Conservation (phyloP, 257 asterid genomes). For the Przewalskia tangutica region DNA sequence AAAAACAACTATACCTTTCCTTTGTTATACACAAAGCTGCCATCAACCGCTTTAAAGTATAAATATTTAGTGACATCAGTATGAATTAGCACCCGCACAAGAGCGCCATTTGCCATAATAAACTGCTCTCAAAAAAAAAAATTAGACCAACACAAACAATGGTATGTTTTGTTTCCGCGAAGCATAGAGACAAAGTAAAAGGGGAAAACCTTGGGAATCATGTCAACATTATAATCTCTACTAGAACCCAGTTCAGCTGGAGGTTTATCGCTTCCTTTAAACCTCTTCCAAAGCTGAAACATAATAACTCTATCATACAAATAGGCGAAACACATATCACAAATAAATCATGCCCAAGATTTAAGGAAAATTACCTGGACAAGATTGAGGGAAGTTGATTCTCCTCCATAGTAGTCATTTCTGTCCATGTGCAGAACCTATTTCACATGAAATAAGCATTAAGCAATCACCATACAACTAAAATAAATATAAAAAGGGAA, state of each 20-base stretch:
- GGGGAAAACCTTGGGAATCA: conserved; percentile 80
- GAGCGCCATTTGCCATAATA: conserved; percentile 96
- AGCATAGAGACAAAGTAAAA: background rate
- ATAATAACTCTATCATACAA: background rate
- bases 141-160: background rate
- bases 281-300: conserved; percentile 73
- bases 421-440: conserved; percentile 97
- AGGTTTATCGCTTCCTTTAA: conserved; percentile 85
- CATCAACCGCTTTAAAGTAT: conserved; percentile 93
- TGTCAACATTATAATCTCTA: conserved; percentile 92
- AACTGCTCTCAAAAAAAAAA: conserved; percentile 30
- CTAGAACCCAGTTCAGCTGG: conserved; percentile 81
- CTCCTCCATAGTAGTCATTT: conserved; percentile 97
- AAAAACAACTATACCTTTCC: conserved; percentile 52
- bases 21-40: conserved; percentile 82
- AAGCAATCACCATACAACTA: background rate
- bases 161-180: background rate
- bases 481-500: background rate
- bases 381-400: conserved; percentile 71
- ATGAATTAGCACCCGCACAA: conserved; percentile 89
- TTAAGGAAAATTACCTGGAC: conserved; percentile 43
- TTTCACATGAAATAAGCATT: background rate
- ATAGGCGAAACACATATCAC: background rate
- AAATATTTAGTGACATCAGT: conserved; percentile 88
- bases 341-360: background rate